A percentile compares a stretch with the other conserved stretches of the same genome.
Conservation (phyloP, 2,329 filamentous ascomycete genomes). For the Sarocladiaceae sp. region DNA sequence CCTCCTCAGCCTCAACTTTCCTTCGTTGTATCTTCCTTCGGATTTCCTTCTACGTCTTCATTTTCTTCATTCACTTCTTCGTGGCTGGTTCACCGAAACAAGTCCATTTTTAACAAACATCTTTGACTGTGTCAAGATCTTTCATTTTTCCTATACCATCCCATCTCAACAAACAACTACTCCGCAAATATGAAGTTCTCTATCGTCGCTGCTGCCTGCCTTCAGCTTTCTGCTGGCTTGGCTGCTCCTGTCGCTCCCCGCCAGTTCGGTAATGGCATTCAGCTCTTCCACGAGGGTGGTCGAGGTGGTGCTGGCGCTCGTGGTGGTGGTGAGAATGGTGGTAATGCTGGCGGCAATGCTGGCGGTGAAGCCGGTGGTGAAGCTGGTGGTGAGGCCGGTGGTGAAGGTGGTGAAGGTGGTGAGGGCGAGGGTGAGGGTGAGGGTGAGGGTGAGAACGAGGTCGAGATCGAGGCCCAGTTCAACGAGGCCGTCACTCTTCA, state of each 20-base stretch:
- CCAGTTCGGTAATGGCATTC: background rate
- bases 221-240: conserved; percentile 7
- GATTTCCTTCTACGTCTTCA: conserved; percentile 4
- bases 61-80: conserved; percentile 8
- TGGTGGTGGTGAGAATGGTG: background rate
- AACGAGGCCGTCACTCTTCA: conserved; percentile 22
- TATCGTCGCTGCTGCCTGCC: background rate
- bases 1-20: conserved; percentile 2
- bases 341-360: background rate
- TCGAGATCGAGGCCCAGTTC: conserved; percentile 26
- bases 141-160: background rate
- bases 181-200: conserved; percentile 9
- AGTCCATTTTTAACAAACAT: background rate
- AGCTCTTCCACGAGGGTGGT: background rate
- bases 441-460: conserved; percentile 19
- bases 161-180: background rate
- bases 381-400: conserved; percentile 6
- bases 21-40: conserved; percentile 4
- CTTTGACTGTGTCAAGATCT: conserved; percentile 6
- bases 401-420: conserved; percentile 10
- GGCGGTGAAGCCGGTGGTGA: background rate
- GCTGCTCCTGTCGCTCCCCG: background rate
- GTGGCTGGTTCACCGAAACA: conserved; percentile 7
- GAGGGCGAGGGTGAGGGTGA: conserved; percentile 12
- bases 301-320: conserved; percentile 1